Percentiles rank a stretch among this genome's conserved stretches.
Conservation (phyloP, 2,329 filamentous ascomycete species). For the Phaeophleospora eucalypticola region DNA sequence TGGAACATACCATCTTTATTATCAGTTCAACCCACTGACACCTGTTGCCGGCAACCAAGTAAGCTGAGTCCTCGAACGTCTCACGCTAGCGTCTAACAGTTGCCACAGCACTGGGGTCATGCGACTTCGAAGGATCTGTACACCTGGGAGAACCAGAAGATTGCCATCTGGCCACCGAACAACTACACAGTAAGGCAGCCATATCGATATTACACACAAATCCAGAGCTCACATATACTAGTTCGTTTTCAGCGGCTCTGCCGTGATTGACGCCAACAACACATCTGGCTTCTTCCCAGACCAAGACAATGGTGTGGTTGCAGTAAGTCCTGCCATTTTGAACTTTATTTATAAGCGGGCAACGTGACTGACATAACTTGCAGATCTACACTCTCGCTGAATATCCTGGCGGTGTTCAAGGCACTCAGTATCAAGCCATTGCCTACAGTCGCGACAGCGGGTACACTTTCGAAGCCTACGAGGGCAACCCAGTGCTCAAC, state of each 20-base stretch:
- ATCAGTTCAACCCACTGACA: constrained; percentile 56
- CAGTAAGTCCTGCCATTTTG: no score
- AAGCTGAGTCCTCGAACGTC: not conserved
- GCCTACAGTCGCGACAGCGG: constrained; percentile 61
- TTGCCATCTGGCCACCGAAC: constrained; percentile 57
- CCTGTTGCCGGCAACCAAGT: constrained; percentile 36
- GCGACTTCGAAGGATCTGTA: constrained; percentile 60
- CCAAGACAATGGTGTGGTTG: constrained; percentile 59
- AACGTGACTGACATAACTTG: no score
- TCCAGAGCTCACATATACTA: not conserved
- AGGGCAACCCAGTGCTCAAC: constrained; percentile 57
- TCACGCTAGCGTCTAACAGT: not conserved
- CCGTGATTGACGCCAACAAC: constrained; percentile 59
- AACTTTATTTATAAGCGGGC: no score
- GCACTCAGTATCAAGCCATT: constrained; percentile 54
- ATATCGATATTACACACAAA: not conserved
- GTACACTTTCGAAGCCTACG: constrained; percentile 58
- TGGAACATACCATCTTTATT: constrained; percentile 61
- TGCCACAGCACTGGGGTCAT: constrained; percentile 60
- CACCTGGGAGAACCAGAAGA: constrained; percentile 61
- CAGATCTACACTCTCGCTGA: constrained; percentile 50
- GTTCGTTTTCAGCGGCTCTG: constrained; percentile 53
- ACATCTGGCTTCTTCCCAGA: constrained; percentile 62
- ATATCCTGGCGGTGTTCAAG: constrained; percentile 28
- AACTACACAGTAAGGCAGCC: constrained; percentile 39